phyloP scores from a whole-genome alignment of 2,329 filamentous ascomycete species.

The Colletotrichum chlorophyti region DNA sequence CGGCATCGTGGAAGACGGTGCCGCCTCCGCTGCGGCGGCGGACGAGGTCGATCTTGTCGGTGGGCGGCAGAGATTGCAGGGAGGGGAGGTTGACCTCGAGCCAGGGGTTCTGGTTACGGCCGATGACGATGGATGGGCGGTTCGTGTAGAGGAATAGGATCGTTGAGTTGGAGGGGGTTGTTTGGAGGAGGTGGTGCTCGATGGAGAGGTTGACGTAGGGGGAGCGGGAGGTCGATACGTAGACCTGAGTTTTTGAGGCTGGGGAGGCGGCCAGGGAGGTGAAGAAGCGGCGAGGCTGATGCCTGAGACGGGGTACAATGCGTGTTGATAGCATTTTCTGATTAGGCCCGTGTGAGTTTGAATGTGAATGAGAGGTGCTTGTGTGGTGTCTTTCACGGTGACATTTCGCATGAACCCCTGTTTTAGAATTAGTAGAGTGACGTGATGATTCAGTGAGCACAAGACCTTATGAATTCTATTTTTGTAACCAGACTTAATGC shows the following conservation, averaged over 20 bases:
- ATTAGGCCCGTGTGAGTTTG: no score
- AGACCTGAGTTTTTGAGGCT: slow-evolving; percentile 67
- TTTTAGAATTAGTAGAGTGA: not conserved
- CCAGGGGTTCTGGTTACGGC: slow-evolving; percentile 98
- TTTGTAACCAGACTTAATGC: not conserved
- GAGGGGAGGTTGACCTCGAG: slow-evolving; percentile 80
- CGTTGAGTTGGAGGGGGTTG: slow-evolving; percentile 73
- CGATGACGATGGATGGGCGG: slow-evolving; percentile 85
- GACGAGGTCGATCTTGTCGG: slow-evolving; percentile 62
- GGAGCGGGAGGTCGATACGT: slow-evolving; percentile 72
- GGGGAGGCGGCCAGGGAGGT: slow-evolving; percentile 44
- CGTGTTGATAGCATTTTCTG: slow-evolving; percentile 2
- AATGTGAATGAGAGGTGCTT: not conserved
- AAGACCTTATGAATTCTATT: not conserved
- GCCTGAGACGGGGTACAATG: not conserved
- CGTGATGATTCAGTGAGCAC: no score
- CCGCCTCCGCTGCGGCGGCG: slow-evolving; percentile 88
- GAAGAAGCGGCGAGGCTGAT: not conserved
- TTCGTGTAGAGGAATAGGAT: slow-evolving; percentile 91
- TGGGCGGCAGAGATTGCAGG: slow-evolving; percentile 44
- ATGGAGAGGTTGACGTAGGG: slow-evolving; percentile 93
- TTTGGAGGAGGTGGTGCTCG: slow-evolving; percentile 87
- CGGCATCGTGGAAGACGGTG: slow-evolving; percentile 90
- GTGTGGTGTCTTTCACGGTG: not conserved
- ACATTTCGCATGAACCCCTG: not conserved